Base-by-base conservation (phyloP, 2,329 filamentous ascomycete genomes). In the Fonsecaea pedrosoi region DNA sequence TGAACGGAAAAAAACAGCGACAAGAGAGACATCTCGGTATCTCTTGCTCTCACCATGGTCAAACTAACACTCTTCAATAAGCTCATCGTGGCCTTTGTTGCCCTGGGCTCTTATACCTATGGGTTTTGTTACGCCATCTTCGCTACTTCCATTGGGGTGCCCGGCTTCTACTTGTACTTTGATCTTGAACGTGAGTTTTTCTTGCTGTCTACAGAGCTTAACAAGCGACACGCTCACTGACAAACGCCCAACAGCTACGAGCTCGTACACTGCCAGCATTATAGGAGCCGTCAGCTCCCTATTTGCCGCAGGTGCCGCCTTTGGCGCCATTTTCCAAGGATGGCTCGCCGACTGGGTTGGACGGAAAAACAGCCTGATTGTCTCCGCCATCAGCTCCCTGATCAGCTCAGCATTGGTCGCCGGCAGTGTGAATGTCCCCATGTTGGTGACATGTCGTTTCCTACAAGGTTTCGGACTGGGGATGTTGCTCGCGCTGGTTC, bases 211-310 rank as follows among this genome's bases (percentile, higher is more conserved):
- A 32, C 30, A 32, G 6, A 32, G 30, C 30, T 6, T 4, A 32
- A 32, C 30, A 32, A 0, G 30, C 30, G 30, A 32, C 30, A 32
- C 30, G 30, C 6, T 5, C 4, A 32, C 30, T 32, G 30, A 32
- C 30, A 32, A 32, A 32, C 30, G 30, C 30, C 30, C 30, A 32
- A 32, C 30, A 32, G 30, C 30, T 5, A 32, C 30, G 30, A 38
- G 54, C n/a, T n/a, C 12, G 5, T 21, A 62, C 62, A 81, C 80
- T 0, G 76, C 78, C 2, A 78, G 78, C 65, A 74, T 80, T 25
- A 79, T 81, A 50, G 80, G 78, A 13, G 80, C 79, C 21, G 73
- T 81, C 54, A 82, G 81, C 70, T 80, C 80, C 30, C 73, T 82
- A 5, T 80, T 79, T 67, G 78, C 77, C 15, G 80, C 78, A 2